phyloP scores from a whole-genome alignment of 805 yeast species.

The Ogataea corticis region DNA sequence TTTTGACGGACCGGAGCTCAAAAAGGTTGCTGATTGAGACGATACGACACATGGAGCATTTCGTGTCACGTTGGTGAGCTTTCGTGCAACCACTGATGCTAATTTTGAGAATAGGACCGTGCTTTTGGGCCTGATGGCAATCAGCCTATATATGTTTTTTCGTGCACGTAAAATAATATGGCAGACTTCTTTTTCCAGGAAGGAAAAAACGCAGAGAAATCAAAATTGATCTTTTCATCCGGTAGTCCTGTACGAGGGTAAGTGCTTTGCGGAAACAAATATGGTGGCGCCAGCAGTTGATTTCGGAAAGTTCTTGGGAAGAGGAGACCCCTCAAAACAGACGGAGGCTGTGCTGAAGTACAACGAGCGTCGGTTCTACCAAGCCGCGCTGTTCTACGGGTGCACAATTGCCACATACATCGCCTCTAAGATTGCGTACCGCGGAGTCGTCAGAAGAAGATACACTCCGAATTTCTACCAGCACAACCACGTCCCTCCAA shows the following conservation, averaged over 20 bases:
- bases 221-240: neutral
- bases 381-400: constrained; percentile 70
- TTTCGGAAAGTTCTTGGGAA: constrained; percentile 33
- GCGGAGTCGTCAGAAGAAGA: constrained; percentile 71
- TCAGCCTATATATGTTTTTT: no score
- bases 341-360: constrained; percentile 46
- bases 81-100: no score
- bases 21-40: neutral
- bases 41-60: no score
- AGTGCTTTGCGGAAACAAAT: neutral
- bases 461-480: constrained; percentile 76
- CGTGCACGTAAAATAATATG: neutral
- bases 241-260: no score
- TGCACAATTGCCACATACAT: constrained; percentile 71
- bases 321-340: constrained; percentile 26
- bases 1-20: constrained; percentile 13
- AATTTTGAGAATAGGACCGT: no score
- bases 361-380: constrained; percentile 62
- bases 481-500: constrained; percentile 83
- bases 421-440: constrained; percentile 71
- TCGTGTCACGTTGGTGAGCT: no score
- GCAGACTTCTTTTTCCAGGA: neutral
- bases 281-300: constrained; percentile 26
- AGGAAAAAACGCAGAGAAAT: neutral
- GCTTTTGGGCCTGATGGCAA: no score